Evolutionary conservation across 1,284 basidiomycete genomes (phyloP).

Genomic region (Heliocybe sulcata): DNA sequence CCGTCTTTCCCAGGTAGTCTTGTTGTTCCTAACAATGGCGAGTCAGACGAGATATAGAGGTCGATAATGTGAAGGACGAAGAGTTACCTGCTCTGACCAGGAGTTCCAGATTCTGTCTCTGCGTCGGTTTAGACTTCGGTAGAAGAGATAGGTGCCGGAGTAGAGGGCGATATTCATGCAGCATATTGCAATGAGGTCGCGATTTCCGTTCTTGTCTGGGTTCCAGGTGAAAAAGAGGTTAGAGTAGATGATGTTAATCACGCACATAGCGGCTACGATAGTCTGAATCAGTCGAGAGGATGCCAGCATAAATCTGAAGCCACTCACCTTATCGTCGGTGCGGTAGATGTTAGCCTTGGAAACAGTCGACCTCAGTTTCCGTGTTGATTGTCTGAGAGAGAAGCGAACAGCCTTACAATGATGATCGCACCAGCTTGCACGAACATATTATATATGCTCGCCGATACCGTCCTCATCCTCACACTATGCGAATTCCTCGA

Average conservation of each 20-base stretch:
- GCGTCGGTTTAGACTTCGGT: constrained; percentile 41
- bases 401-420: too few relatives aligned
- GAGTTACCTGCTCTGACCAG: constrained; percentile 38
- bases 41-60: not conserved
- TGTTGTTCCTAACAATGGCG: constrained; percentile 34
- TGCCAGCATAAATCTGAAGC: not conserved
- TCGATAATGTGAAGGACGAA: not conserved
- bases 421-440: constrained; percentile 46
- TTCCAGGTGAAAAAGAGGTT: too few relatives aligned
- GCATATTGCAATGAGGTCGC: constrained; percentile 25
- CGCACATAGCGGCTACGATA: constrained; percentile 1
- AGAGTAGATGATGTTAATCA: too few relatives aligned
- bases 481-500: not conserved
- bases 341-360: constrained; percentile 41
- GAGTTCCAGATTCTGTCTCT: constrained; percentile 47
- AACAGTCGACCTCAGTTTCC: too few relatives aligned
- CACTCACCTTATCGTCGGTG: constrained; percentile 31
- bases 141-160: constrained; percentile 44
- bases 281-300: not conserved
- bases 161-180: constrained; percentile 39
- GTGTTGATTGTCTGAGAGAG: too few relatives aligned
- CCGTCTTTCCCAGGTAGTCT: constrained; percentile 51
- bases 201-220: constrained; percentile 32
- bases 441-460: constrained; percentile 54
- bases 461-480: constrained; percentile 41